These are phyloP conservation scores for Buddleja alternifolia DNA, from an alignment of 257 asterid species.

Conservation along the genomic window DNA sequence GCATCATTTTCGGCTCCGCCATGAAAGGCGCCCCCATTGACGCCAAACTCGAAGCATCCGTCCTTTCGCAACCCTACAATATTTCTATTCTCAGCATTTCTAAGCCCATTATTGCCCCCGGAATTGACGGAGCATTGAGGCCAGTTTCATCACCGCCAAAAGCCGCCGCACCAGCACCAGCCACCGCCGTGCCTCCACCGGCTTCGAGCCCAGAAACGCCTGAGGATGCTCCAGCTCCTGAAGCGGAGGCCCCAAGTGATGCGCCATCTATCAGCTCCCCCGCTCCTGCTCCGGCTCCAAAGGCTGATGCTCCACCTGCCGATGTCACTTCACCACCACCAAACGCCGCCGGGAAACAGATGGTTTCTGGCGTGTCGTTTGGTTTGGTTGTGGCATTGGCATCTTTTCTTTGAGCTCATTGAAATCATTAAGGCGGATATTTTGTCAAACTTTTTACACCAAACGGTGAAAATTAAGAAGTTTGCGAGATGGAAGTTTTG, in stretches of 20 bases:
- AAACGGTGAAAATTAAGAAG: too few species aligned
- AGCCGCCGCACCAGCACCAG: constrained; percentile 25
- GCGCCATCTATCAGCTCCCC: constrained; percentile 11
- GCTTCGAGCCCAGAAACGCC: constrained; percentile 11
- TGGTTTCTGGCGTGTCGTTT: constrained; percentile 17
- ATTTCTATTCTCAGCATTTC: constrained; percentile 46
- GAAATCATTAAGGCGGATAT: too few species aligned
- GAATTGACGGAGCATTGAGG: constrained; percentile 32
- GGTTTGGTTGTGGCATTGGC: constrained; percentile 20
- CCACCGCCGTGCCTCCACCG: constrained; percentile 4
- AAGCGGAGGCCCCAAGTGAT: not conserved
- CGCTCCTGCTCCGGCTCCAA: constrained; percentile 2
- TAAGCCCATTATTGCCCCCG: constrained; percentile 40
- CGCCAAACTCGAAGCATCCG: constrained; percentile 19
- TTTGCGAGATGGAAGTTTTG: too few species aligned
- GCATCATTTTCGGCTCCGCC: constrained; percentile 43
- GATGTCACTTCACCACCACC: not conserved
- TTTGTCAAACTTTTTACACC: too few species aligned
- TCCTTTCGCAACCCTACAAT: constrained; percentile 42
- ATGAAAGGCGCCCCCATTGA: constrained; percentile 35
- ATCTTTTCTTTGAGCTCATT: constrained; percentile 10
- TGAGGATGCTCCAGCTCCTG: constrained; percentile 4
- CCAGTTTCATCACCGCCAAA: constrained; percentile 39
- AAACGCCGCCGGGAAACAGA: not conserved
- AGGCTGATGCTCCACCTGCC: constrained; percentile 18